These are phyloP conservation scores for Colletotrichum sp. DNA, from an alignment of 2,329 filamentous ascomycete species.

Conservation along the genomic window DNA sequence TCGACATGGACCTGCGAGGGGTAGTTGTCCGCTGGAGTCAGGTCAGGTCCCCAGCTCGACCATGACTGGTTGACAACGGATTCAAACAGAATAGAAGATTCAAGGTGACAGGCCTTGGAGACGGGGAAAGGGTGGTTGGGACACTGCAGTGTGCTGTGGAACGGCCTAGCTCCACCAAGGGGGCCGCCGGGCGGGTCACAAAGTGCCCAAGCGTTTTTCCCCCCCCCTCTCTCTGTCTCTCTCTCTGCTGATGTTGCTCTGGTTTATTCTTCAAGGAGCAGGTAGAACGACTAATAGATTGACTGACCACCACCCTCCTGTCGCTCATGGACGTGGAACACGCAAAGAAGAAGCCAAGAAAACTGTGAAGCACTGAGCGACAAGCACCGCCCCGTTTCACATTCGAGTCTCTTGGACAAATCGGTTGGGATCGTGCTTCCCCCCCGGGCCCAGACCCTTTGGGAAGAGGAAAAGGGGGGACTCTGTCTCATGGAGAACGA, in stretches of 20 bases:
- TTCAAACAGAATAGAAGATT: background rate
- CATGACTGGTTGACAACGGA: background rate
- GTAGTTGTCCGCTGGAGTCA: background rate
- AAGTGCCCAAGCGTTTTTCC: background rate
- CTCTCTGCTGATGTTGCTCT: background rate
- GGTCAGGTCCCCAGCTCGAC: background rate
- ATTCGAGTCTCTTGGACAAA: background rate
- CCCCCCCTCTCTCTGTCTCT: background rate
- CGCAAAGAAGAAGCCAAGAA: background rate
- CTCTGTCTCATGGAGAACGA: background rate
- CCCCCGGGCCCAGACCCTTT: background rate
- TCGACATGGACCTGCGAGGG: background rate
- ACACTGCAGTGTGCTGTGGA: background rate
- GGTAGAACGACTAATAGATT: background rate
- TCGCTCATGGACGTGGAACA: background rate
- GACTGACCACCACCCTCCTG: background rate
- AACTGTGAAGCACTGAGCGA: background rate
- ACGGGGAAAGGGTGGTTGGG: constrained; percentile 6
- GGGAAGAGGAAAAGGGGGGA: background rate
- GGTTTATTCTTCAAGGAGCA: background rate
- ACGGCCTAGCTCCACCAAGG: background rate
- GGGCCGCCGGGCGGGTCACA: background rate
- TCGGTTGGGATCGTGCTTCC: constrained; percentile 5
- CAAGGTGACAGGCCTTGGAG: constrained; percentile 4
- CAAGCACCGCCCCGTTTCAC: constrained; percentile 16